A percentile compares a stretch with the other conserved stretches of the same genome.
phyloP scores from a whole-genome alignment of 441 rosid species.

The Brassica hybrid region DNA sequence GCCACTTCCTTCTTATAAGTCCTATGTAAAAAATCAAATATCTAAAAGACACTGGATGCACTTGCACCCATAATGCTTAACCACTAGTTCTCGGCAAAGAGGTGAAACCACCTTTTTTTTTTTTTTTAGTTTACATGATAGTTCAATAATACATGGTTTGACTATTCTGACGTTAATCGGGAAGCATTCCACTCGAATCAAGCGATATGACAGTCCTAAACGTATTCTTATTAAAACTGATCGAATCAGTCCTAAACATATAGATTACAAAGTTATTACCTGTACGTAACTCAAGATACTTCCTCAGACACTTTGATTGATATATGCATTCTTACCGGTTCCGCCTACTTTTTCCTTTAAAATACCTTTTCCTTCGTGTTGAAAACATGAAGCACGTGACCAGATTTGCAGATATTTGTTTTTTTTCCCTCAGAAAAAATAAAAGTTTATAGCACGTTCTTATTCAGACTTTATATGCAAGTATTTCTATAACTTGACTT shows the following conservation, averaged over 20 bases:
- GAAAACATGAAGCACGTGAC: conserved; percentile 45
- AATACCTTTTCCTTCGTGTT: neutral
- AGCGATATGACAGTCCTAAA: neutral
- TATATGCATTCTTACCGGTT: neutral
- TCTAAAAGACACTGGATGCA: no score
- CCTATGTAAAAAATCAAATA: no score
- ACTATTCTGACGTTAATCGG: neutral
- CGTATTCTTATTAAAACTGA: neutral
- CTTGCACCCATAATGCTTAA: no score
- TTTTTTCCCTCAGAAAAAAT: neutral
- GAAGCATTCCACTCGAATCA: neutral
- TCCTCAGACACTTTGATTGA: conserved; percentile 15
- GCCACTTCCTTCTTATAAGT: no score
- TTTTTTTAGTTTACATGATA: no score
- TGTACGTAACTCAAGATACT: conserved; percentile 11
- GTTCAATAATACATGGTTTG: no score
- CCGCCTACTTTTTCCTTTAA: neutral
- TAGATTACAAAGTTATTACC: neutral
- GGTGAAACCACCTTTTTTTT: no score
- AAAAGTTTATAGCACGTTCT: conserved; percentile 28
- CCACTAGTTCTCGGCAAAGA: no score
- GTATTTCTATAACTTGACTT: conserved; percentile 2
- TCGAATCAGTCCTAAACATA: neutral
- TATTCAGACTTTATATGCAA: conserved; percentile 13
- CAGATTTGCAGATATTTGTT: conserved; percentile 40